phyloP scores from a whole-genome alignment of 1,284 basidiomycete species.

The Rugosomyces carneus region DNA sequence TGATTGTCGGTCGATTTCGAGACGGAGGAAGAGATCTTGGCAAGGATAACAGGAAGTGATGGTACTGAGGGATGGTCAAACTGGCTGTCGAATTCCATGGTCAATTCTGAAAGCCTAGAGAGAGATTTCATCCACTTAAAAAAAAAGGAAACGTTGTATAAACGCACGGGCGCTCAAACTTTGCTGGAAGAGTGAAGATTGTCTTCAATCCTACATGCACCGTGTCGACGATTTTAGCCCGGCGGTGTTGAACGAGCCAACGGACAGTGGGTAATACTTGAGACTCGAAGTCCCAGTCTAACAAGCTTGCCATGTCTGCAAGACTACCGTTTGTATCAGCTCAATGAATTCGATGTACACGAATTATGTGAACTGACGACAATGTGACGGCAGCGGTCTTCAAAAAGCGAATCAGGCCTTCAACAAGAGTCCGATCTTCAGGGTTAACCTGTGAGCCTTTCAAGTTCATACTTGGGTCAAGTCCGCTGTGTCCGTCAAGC shows the following conservation, averaged over 20 bases:
- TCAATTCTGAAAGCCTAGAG: conserved; percentile 54
- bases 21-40: conserved; percentile 64
- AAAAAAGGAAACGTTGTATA: neutral
- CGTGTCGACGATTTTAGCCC: conserved; percentile 85
- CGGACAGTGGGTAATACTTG: conserved; percentile 86
- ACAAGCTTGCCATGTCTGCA: conserved; percentile 76
- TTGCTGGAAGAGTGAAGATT: conserved; percentile 71
- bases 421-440: conserved; percentile 62
- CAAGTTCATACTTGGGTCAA: conserved; percentile 58
- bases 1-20: conserved; percentile 56
- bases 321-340: conserved; percentile 42
- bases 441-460: conserved; percentile 54
- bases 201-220: conserved; percentile 81
- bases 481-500: conserved; percentile 57
- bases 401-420: conserved; percentile 63
- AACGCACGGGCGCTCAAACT: conserved; percentile 58
- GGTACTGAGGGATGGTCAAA: conserved; percentile 66
- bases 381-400: conserved; percentile 61
- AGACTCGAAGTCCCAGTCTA: conserved; percentile 83
- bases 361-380: conserved; percentile 40
- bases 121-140: neutral
- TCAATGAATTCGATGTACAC: neutral
- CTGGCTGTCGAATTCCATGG: conserved; percentile 54
- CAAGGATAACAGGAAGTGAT: conserved; percentile 68
- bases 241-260: conserved; percentile 85